Evolutionary conservation across 2,329 filamentous ascomycete species (phyloP), one percentile per base, ranked within the genome.

Genomic region (Lasiodiplodia hormozganensis): DNA sequence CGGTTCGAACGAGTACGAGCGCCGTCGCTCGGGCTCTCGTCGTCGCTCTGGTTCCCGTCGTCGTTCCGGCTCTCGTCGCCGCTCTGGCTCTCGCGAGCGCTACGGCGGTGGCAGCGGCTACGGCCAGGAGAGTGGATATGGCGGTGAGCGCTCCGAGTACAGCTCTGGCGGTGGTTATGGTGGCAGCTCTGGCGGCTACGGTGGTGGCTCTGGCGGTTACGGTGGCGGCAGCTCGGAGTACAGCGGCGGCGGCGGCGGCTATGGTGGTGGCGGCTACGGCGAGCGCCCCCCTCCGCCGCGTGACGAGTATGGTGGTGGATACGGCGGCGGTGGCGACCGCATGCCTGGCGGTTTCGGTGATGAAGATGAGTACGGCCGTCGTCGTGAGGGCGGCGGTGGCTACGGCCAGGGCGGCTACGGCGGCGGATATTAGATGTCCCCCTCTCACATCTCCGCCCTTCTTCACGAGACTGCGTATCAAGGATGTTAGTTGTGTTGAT

Each of bases 171-270:
- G 43, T 31, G 64, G 57, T 16, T 64, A 62, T 31, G 68, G 66
- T n/a, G 49, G 58, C 34, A 43, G 54, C 31, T 31, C n/a, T 25
- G 53, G 51, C 14, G 57, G 62, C 52, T 36, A 31, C 18, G 47
- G 67, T 10, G 69, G 69, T 36, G 65, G 65, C 36, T 73, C 71
- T 25, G 71, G 73, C 18, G 40, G 40, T 18, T 69, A 67, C n/a
- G 68, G 68, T 7, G 36, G 52, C n/a, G 62, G 52, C 43, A 18
- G 16, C 11, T 18, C 23, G 11, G 67, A 57, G 36, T 73, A 71
- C 34, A 71, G 72, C 16, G 69, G 71, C 36, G 58, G 71, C 16
- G 34, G 65, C 53, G 34, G 54, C 18, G 68, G 74, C 23, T 72
- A 62, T 25, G 69, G 70, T 11, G 51, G 64, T 36, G 38, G 40